Evolutionary conservation across 331 rosid species (phyloP), one percentile per base, ranked within the genome.

Genomic region (Quercus phellos): DNA sequence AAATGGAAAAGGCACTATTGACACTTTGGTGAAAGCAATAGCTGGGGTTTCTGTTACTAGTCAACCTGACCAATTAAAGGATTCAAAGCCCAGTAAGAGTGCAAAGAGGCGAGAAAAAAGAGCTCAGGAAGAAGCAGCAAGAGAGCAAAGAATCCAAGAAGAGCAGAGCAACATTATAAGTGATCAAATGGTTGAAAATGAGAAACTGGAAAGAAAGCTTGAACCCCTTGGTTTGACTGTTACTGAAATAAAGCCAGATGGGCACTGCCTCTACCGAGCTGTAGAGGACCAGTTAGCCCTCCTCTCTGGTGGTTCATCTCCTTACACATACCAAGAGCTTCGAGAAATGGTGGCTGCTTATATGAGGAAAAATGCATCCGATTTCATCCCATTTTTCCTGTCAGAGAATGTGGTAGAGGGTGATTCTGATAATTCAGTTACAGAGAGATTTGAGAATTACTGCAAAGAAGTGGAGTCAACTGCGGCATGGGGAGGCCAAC

Each of bases 241-340:
- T 18, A 78, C 71, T 60, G 94, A 92, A 80, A 93, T 95, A 80
- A 95, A 95, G 87, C 99, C 99, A 0, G 99, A 95, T 46, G 98
- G 99, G 24, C 99, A 94, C 82, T 94, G 99, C 78, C 98, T 94
- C 78, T 94, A 91, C 82, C 88, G 99, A 77, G 98, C 99, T 51
- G 87, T 92, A 38, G 94, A 92, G 84, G 82, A 90, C 86, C 99
- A 94, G 84, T 86, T 95, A 26, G 84, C 87, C 59, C 59, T 75
- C 75, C 77, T 84, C 32, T 87, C 87, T 0, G 85, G 95, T 51
- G 94, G 93, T 18, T 80, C 79, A 63, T 92, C 94, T n/a, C 90
- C 96, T 42, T 80, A 86, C 70, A 88, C 87, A n/a, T 92, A 55
- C 84, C 93, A 92, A 87, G 86, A 92, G 55, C 97, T 95, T 79